These are phyloP conservation scores for Pythium utonaiense DNA, from an alignment of 352 stramenopile species.

Conservation along the genomic window DNA sequence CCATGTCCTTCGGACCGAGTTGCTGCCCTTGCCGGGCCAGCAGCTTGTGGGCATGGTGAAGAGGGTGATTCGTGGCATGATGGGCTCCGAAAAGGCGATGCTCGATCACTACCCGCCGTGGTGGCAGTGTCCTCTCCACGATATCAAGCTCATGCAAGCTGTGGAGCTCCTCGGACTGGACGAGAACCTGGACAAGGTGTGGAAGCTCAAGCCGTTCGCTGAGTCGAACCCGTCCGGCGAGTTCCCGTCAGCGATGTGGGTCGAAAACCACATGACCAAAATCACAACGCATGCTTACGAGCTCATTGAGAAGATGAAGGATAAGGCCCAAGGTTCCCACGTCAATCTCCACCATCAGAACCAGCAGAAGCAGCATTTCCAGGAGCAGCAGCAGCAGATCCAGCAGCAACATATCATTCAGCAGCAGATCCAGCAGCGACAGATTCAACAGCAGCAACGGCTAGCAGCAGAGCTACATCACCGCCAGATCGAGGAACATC, in stretches of 20 bases:
- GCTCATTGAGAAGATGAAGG: neutral
- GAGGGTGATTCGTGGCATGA: constrained; percentile 41
- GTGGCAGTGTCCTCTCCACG: constrained; percentile 73
- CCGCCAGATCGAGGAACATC: neutral
- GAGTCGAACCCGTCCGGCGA: constrained; percentile 27
- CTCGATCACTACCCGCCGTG: constrained; percentile 47
- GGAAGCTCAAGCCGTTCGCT: constrained; percentile 62
- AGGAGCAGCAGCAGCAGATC: neutral
- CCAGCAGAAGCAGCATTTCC: neutral
- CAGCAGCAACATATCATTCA: too few species aligned
- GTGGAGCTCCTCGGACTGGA: constrained; percentile 83
- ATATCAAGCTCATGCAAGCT: constrained; percentile 78
- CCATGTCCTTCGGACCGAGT: constrained; percentile 57
- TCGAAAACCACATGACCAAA: constrained; percentile 65
- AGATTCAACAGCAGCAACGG: neutral
- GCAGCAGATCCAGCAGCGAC: neutral
- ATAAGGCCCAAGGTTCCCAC: neutral
- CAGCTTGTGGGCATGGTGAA: constrained; percentile 61
- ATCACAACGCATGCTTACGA: constrained; percentile 3
- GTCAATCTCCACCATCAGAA: too few species aligned
- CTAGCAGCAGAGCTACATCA: neutral
- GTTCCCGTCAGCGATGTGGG: constrained; percentile 68
- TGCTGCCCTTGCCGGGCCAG: constrained; percentile 58
- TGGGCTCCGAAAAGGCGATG: neutral
- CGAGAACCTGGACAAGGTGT: constrained; percentile 60